Conservation (phyloP, 768 basidiomycete genomes). For the Termitomyces sp. region DNA sequence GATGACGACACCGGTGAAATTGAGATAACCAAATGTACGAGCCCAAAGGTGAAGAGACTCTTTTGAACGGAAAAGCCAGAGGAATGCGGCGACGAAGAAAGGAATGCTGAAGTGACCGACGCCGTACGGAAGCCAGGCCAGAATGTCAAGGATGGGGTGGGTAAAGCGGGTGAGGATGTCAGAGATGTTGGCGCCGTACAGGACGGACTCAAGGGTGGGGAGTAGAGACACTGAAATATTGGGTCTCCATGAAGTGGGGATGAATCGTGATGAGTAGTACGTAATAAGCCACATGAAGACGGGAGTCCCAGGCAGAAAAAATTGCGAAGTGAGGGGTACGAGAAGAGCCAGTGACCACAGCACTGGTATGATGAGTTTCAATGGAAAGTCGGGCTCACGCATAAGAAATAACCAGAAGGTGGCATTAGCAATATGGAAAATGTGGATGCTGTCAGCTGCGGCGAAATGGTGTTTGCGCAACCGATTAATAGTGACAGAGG, state of each 20-base stretch:
- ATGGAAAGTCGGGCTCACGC: constrained; percentile 62
- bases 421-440: constrained; percentile 61
- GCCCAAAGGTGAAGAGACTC: constrained; percentile 83
- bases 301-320: constrained; percentile 86
- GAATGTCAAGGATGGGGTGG: constrained; percentile 85
- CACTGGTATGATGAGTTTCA: constrained; percentile 75
- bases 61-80: constrained; percentile 89
- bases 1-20: constrained; percentile 79
- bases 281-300: constrained; percentile 83
- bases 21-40: constrained; percentile 89
- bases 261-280: constrained; percentile 85
- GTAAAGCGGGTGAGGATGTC: constrained; percentile 95
- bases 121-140: constrained; percentile 98
- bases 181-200: constrained; percentile 97
- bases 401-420: constrained; percentile 73
- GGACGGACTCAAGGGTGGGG: constrained; percentile 89
- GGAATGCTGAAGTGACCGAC: constrained; percentile 86
- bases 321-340: constrained; percentile 85
- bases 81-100: constrained; percentile 76
- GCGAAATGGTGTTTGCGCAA: constrained; percentile 56
- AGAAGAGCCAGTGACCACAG: constrained; percentile 67
- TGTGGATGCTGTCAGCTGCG: constrained; percentile 54
- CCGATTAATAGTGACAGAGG: constrained; percentile 56
- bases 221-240: constrained; percentile 87
- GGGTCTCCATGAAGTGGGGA: constrained; percentile 74